Conservation (phyloP, 176 grass and related monocot species). For the Zea luxurians region DNA sequence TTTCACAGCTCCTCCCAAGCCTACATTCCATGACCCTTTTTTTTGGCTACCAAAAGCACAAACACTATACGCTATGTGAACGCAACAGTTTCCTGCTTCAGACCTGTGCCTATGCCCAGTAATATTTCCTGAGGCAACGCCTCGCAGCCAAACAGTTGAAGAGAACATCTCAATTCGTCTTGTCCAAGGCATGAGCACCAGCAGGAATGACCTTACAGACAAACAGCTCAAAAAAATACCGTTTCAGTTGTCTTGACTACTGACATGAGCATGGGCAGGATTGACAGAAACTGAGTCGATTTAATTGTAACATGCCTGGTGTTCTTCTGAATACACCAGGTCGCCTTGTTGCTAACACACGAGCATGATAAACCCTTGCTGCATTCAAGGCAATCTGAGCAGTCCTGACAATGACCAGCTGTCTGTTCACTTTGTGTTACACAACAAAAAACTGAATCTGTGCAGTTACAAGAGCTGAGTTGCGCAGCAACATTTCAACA, state of each 20-base stretch:
- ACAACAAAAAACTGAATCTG: not conserved
- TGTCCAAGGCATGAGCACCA: not conserved
- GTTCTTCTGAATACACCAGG: not conserved
- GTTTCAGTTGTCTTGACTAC: not conserved
- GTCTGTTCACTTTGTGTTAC: slow-evolving; percentile 11
- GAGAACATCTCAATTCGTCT: not conserved
- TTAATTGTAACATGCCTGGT: not conserved
- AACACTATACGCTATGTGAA: not conserved
- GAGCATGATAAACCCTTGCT: not conserved
- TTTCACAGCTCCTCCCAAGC: not conserved
- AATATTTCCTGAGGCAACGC: not conserved
- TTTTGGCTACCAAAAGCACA: not conserved
- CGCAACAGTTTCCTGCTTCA: not conserved
- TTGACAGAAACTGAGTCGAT: not conserved
- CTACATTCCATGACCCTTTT: not conserved
- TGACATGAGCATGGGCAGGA: not conserved
- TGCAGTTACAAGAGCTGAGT: slow-evolving; percentile 16
- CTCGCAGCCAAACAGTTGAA: not conserved
- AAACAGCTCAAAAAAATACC: not conserved
- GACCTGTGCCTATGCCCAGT: not conserved
- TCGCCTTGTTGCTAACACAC: not conserved
- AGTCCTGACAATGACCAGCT: not conserved
- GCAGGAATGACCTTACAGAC: not conserved
- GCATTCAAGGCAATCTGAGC: not conserved
- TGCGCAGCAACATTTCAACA: slow-evolving; percentile 29